Percentiles rank a stretch among this genome's conserved stretches.
Evolutionary conservation across 257 asterid genomes (phyloP).

Genomic region (Echium plantagineum): DNA sequence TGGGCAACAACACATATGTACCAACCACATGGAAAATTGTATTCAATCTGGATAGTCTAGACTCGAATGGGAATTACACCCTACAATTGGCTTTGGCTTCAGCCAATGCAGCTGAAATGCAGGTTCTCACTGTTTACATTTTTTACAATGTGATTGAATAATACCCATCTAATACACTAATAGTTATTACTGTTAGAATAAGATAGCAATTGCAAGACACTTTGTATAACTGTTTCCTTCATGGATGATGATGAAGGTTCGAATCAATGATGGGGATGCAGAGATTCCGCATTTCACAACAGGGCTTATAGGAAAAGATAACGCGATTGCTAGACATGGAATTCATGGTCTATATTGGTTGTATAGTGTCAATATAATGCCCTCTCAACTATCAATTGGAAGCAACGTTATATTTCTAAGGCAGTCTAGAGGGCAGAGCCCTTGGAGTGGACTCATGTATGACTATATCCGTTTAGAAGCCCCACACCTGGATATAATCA

Average conservation of each 20-base stretch:
- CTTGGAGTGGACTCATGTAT: constrained; percentile 3
- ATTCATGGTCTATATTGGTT: constrained; percentile 50
- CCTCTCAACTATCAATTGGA: constrained; percentile 29
- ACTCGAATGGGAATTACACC: constrained; percentile 32
- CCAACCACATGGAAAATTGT: constrained; percentile 55
- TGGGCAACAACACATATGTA: constrained; percentile 13
- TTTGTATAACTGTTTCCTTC: not conserved
- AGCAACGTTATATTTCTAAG: constrained; percentile 35
- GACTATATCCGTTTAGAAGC: constrained; percentile 3
- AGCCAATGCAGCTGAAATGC: constrained; percentile 34
- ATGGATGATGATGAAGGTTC: constrained; percentile 21
- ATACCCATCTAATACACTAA: not conserved
- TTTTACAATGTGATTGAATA: not conserved
- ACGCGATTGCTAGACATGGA: constrained; percentile 84
- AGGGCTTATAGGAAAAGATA: constrained; percentile 42
- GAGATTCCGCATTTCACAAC: constrained; percentile 30
- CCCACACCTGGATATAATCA: not conserved
- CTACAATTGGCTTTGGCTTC: constrained; percentile 71
- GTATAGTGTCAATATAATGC: constrained; percentile 23
- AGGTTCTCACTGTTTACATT: constrained; percentile 19
- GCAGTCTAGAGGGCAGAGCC: constrained; percentile 22
- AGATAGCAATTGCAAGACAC: not conserved
- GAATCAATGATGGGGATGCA: constrained; percentile 26
- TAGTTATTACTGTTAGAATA: not conserved
- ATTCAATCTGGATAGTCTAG: constrained; percentile 24